Evolutionary conservation across 495 filamentous ascomycete species (phyloP).

Genomic region (Cryomyces minteri): DNA sequence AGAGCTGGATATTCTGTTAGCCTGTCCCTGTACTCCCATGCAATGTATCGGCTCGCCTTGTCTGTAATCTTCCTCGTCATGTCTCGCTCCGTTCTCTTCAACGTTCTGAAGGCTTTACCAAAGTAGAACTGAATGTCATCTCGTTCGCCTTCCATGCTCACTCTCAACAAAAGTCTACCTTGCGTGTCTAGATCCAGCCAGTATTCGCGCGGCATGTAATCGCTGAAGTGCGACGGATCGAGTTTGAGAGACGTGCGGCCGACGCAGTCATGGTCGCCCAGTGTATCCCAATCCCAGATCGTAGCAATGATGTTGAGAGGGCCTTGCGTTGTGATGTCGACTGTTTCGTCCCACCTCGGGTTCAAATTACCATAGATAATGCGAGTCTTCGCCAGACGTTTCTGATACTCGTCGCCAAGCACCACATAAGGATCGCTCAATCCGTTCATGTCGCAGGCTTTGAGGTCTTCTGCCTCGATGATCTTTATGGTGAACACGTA

Average conservation of each 20-base stretch:
- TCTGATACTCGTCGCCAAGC: slow-evolving; percentile 92
- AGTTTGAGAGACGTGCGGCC: slow-evolving; percentile 88
- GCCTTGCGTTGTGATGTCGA: slow-evolving; percentile 87
- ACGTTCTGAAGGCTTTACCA: slow-evolving; percentile 83
- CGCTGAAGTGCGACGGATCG: slow-evolving; percentile 85
- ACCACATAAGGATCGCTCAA: slow-evolving; percentile 95
- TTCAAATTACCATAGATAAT: slow-evolving; percentile 85
- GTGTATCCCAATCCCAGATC: slow-evolving; percentile 95
- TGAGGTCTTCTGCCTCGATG: slow-evolving; percentile 95
- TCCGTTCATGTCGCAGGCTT: slow-evolving; percentile 90
- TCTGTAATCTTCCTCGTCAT: slow-evolving; percentile 98
- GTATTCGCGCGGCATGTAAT: slow-evolving; percentile 87
- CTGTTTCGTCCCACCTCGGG: slow-evolving; percentile 91
- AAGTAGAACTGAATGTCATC: slow-evolving; percentile 99
- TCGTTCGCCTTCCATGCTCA: slow-evolving; percentile 96
- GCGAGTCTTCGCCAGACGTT: slow-evolving; percentile 87
- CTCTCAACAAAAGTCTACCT: slow-evolving; percentile 68
- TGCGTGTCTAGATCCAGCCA: slow-evolving; percentile 97
- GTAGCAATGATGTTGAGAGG: slow-evolving; percentile 89
- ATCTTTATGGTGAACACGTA: slow-evolving; percentile 99
- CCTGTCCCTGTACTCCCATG: slow-evolving; percentile 21
- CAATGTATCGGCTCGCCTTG: slow-evolving; percentile 84
- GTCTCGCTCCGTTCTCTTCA: slow-evolving; percentile 89
- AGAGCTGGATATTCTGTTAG: slow-evolving; percentile 36
- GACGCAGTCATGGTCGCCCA: slow-evolving; percentile 95